phyloP scores from a whole-genome alignment of 495 filamentous ascomycete species.

The Aspergillus wentii region DNA sequence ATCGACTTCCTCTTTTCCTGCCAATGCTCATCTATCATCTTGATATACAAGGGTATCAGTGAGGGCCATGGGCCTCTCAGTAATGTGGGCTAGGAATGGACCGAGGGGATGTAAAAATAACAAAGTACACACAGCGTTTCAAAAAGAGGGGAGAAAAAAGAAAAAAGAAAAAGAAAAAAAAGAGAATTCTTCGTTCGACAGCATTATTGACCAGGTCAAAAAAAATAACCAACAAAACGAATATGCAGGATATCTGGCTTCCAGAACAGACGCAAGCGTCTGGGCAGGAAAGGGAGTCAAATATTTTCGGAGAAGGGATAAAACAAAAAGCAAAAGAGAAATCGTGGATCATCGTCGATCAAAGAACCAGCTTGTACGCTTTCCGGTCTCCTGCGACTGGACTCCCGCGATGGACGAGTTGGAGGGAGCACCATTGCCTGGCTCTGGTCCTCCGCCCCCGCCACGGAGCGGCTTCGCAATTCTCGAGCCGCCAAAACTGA shows the following conservation, averaged over 20 bases:
- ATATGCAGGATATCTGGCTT: conserved; percentile 4
- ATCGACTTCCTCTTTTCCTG: too few species aligned
- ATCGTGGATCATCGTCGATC: conserved; percentile 41
- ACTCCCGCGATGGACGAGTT: conserved; percentile 29
- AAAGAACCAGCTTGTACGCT: conserved; percentile 48
- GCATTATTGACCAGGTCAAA: conserved; percentile 2
- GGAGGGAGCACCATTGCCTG: conserved; percentile 26
- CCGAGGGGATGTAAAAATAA: too few species aligned
- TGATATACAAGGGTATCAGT: conserved; percentile 19
- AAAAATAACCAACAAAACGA: background rate
- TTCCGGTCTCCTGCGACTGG: conserved; percentile 44
- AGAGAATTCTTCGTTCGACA: conserved; percentile 4
- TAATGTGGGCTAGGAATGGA: too few species aligned
- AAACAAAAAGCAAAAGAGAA: conserved; percentile 22
- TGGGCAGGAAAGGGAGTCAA: conserved; percentile 5
- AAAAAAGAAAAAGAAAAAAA: background rate
- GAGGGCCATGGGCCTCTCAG: conserved; percentile 3
- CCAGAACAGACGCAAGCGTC: conserved; percentile 1
- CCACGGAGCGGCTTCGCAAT: conserved; percentile 97
- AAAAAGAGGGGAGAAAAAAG: conserved; percentile 3
- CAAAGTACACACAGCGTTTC: conserved; percentile 5
- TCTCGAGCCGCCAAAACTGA: conserved; percentile 73
- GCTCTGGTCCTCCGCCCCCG: conserved; percentile 57
- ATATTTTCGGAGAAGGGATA: conserved; percentile 18
- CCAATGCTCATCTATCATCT: conserved; percentile 5